Evolutionary conservation across 1,284 basidiomycete genomes (phyloP), one percentile per base, ranked within the genome.

Genomic region (Moesziomyces parantarcticus): DNA sequence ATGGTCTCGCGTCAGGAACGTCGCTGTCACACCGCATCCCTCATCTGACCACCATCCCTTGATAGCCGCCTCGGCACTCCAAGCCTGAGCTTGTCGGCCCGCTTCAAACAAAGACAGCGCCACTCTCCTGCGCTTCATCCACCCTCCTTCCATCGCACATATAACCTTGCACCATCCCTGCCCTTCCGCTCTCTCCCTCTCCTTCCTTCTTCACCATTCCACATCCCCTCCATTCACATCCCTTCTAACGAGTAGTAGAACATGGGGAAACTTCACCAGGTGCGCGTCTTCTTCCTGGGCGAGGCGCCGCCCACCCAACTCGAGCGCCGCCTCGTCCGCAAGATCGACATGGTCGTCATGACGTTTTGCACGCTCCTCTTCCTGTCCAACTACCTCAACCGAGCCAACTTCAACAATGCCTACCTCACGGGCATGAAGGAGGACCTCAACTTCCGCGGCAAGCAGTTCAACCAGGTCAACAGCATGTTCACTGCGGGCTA

Each of bases 391-490:
- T 76, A 77, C 48, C 61, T 77, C 44, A 76, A 76, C 42, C 50
- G 76, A 9, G 58, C 66, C 44, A 76, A 76, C 60, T 77, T 77
- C 45, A 32, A 41, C 50, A 73, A 73, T 50, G 65, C 64, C 49
- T 91, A 91, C 81, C 90, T 93, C 18, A 91, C 90, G 5, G 92
- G 92, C 4, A 92, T 93, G 91, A 89, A 88, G 72, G 90, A 92
- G 83, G 91, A 92, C 46, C 86, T 92, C 34, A 77, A 87, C 61
- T 90, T 92, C 88, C 84, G 86, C 50, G 90, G 90, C 32, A 90
- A 88, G 43, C 87, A 92, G 63, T 89, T 88, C 80, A 92, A 92
- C 75, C 81, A 82, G 71, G 82, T 83, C 66, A 81, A 89, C 88
- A 83, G 81, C 18, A 78, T 79, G 65, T 84, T 83, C 64, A 80